Percentiles rank a stretch among this genome's conserved stretches.
Conservation (phyloP, 441 rosid genomes). For the Mallotus repandus region DNA sequence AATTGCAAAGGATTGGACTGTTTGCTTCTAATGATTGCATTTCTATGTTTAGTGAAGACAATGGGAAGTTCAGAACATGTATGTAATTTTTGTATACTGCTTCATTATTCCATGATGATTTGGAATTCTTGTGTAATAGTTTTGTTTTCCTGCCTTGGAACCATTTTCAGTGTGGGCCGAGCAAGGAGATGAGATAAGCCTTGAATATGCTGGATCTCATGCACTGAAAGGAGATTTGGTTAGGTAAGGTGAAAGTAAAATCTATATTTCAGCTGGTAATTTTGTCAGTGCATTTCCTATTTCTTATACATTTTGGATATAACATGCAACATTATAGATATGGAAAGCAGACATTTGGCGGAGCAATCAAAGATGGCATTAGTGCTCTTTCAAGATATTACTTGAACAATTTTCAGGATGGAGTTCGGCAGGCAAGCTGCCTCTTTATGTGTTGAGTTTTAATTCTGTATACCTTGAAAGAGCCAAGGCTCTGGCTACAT, state of each 20-base stretch:
- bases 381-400: constrained; percentile 93
- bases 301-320: constrained; percentile 12
- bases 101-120: constrained; percentile 15
- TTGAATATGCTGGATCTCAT: constrained; percentile 89
- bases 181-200: constrained; percentile 97
- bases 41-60: constrained; percentile 63
- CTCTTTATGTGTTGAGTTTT: constrained; percentile 10
- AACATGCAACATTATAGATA: constrained; percentile 46
- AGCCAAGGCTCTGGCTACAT: constrained; percentile 5
- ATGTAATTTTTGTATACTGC: constrained; percentile 28
- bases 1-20: constrained; percentile 66
- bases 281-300: constrained; percentile 13
- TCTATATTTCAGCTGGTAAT: not conserved
- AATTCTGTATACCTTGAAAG: not conserved
- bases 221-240: constrained; percentile 97
- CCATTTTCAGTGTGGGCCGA: constrained; percentile 85
- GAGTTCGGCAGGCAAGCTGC: constrained; percentile 84
- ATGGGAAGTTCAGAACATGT: constrained; percentile 68
- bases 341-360: constrained; percentile 79
- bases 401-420: constrained; percentile 92
- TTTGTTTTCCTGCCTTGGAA: constrained; percentile 17
- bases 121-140: constrained; percentile 17
- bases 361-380: constrained; percentile 82
- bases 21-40: constrained; percentile 57
- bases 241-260: constrained; percentile 44